These are phyloP conservation scores for Athelia sp. DNA, from an alignment of 1,284 basidiomycete genomes.

Conservation along the genomic window DNA sequence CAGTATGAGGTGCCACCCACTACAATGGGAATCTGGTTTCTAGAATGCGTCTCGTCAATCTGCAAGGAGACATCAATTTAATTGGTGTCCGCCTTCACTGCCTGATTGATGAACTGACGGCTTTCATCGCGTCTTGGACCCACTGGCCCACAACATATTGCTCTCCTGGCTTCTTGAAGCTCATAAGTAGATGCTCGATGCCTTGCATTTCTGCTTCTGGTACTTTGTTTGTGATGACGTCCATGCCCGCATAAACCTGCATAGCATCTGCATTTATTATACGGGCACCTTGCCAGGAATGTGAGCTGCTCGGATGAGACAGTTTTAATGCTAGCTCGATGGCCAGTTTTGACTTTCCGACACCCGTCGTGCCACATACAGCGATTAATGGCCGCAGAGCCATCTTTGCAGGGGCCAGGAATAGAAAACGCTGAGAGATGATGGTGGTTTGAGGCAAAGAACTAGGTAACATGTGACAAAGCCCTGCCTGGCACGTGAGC, in stretches of 20 bases:
- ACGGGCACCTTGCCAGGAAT: constrained; percentile 56
- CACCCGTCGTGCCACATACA: constrained; percentile 93
- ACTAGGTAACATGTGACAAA: no score
- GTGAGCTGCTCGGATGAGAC: constrained; percentile 22
- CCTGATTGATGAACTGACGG: constrained; percentile 45
- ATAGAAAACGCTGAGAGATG: no score
- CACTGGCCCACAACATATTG: constrained; percentile 87
- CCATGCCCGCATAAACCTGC: constrained; percentile 95
- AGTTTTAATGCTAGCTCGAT: constrained; percentile 79
- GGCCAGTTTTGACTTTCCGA: constrained; percentile 93
- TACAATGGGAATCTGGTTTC: constrained; percentile 74
- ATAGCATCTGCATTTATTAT: constrained; percentile 97
- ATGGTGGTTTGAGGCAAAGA: no score
- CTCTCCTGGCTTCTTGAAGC: constrained; percentile 78
- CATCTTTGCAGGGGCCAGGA: constrained; percentile 11
- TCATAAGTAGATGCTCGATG: constrained; percentile 87
- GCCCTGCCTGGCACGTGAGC: no score
- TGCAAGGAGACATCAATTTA: constrained; percentile 23
- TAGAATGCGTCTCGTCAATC: constrained; percentile 66
- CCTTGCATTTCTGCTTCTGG: constrained; percentile 73
- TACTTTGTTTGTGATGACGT: constrained; percentile 95
- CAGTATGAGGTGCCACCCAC: constrained; percentile 98
- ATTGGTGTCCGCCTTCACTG: constrained; percentile 2
- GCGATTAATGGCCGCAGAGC: constrained; percentile 63
- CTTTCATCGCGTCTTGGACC: constrained; percentile 70